Base-by-base conservation (phyloP, 2,329 filamentous ascomycete species). In the Leptosphaerulina australis region DNA sequence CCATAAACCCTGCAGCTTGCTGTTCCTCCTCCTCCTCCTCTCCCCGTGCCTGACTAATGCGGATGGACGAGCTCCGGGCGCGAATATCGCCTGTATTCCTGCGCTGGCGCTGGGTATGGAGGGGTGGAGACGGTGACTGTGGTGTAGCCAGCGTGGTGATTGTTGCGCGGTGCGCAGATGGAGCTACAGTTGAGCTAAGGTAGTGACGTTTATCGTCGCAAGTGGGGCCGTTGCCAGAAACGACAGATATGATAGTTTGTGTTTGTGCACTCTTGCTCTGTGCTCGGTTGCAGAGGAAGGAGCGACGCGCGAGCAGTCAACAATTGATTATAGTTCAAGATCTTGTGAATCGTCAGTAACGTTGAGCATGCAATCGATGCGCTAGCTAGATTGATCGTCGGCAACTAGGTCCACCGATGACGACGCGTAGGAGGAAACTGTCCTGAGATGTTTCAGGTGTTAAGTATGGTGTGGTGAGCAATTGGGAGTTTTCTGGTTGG, bases 61-160 rank as follows among this genome's bases (percentile, higher is more conserved):
- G 66, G 25, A 69, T 61, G 26, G 66, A 68, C 18, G 59, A 60
- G 56, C 63, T 70, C 20, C 67, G 53, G 37, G 60, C 63, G 44
- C 68, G 66, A 28, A 70, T 59, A 40, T 59, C 56, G 30, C 60
- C 44, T 6, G 57, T 61, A 28, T 69, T 63, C 52, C 52, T 63
- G 20, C 59, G 46, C 53, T 70, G 56, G 45, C 68, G 63, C 58
- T 70, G 63, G 6, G 66, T 63, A 54, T 67, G 68, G 20, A 68
- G 46, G 29, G 61, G 60, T 28, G 66, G 45, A 15, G 62, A 58
- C 31, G 47, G 55, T 36, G 59, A 57, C 44, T 55, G 58, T 54
- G 60, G 51, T 48, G 63, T 56, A 46, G 59, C 68, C 68, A 72
- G 67, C 43, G 61, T 69, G 63, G 38, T 35, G 53, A 58, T 55